phyloP scores from a whole-genome alignment of 2,329 filamentous ascomycete genomes.

The Penicillium polonicum region DNA sequence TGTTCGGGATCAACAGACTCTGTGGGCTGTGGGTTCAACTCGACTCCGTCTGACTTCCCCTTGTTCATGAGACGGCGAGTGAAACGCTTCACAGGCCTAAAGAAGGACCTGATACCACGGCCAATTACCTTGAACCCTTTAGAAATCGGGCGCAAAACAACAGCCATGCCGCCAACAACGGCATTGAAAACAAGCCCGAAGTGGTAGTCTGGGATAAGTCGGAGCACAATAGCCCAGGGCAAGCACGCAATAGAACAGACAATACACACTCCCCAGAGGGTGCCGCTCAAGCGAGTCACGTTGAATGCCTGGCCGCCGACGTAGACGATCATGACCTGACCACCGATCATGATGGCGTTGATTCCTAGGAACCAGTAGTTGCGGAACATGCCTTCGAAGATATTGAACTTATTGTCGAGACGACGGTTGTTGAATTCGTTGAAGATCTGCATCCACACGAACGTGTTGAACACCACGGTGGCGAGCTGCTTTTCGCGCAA shows the following conservation, averaged over 20 bases:
- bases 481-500: conserved; percentile 55
- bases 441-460: conserved; percentile 99
- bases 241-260: conserved; percentile 81
- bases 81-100: conserved; percentile 27
- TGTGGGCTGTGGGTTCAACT: background rate
- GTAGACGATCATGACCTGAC: conserved; percentile 86
- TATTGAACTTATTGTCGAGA: conserved; percentile 91
- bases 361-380: conserved; percentile 91
- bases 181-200: conserved; percentile 48
- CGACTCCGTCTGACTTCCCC: background rate
- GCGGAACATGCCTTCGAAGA: conserved; percentile 80
- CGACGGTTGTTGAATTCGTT: conserved; percentile 97
- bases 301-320: conserved; percentile 79
- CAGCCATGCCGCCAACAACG: conserved; percentile 54
- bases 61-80: conserved; percentile 19
- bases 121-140: conserved; percentile 31
- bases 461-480: conserved; percentile 94
- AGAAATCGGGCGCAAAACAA: conserved; percentile 47
- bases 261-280: conserved; percentile 85
- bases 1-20: conserved; percentile 17
- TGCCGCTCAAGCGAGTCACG: conserved; percentile 66
- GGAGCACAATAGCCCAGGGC: conserved; percentile 76
- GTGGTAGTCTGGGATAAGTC: conserved; percentile 73
- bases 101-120: conserved; percentile 25
- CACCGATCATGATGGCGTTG: conserved; percentile 81